Conservation (phyloP, 805 yeast genomes). For the Candida ponderosae region DNA sequence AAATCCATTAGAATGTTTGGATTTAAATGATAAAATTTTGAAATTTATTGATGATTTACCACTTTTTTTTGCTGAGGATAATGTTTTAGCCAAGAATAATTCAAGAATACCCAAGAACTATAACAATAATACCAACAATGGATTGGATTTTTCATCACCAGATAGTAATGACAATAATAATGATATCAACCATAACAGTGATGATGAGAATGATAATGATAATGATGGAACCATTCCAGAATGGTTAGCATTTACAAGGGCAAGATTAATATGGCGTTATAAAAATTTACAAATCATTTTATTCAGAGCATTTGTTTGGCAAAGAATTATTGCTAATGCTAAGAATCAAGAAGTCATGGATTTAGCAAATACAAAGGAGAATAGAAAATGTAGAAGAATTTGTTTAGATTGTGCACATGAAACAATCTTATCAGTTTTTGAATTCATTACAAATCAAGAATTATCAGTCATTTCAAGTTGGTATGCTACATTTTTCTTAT, state of each 20-base stretch:
- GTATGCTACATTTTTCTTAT: conserved; percentile 56
- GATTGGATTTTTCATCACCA: not conserved
- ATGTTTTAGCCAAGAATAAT: conserved; percentile 19
- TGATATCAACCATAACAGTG: not conserved
- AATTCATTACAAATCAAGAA: conserved; percentile 24
- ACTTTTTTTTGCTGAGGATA: conserved; percentile 35
- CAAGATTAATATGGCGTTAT: conserved; percentile 50
- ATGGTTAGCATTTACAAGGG: conserved; percentile 49
- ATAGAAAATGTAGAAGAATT: conserved; percentile 38
- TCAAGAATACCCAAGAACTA: conserved; percentile 12
- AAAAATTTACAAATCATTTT: conserved; percentile 47
- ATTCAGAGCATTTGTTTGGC: conserved; percentile 51
- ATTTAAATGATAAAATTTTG: conserved; percentile 35
- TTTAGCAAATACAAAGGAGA: conserved; percentile 31
- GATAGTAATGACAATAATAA: not conserved
- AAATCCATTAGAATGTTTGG: conserved; percentile 40
- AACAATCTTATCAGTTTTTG: conserved; percentile 41
- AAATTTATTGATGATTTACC: conserved; percentile 37
- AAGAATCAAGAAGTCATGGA: conserved; percentile 25
- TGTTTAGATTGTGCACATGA: conserved; percentile 45
- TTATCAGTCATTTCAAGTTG: conserved; percentile 46
- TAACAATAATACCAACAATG: not conserved
- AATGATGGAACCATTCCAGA: conserved; percentile 24
- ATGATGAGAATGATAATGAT: not conserved
- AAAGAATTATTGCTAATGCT: conserved; percentile 32